Evolutionary conservation across 495 filamentous ascomycete species (phyloP).

Genomic region (Talaromyces wortmannii): DNA sequence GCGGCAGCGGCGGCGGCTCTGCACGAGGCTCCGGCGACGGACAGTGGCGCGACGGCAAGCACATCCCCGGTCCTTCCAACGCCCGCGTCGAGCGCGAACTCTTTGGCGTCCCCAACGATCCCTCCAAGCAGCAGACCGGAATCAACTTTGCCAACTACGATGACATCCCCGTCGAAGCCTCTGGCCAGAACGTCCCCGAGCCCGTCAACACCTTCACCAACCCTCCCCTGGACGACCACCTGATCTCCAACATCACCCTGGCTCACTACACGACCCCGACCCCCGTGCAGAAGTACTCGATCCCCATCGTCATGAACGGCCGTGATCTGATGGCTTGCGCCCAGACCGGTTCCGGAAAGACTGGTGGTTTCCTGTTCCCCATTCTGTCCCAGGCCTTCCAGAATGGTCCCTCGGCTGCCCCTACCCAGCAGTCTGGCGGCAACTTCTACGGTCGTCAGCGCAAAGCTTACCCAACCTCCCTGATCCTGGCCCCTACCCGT

Average conservation of each 20-base stretch:
- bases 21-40: constrained; percentile 85
- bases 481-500: constrained; percentile 93
- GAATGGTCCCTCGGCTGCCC: constrained; percentile 68
- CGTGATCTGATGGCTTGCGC: constrained; percentile 99
- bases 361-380: constrained; percentile 97
- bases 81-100: constrained; percentile 88
- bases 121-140: constrained; percentile 87
- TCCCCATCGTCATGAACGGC: constrained; percentile 93
- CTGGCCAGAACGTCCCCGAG: constrained; percentile 89
- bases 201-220: constrained; percentile 84
- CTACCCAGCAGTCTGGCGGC: constrained; percentile 49
- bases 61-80: constrained; percentile 83
- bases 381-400: constrained; percentile 94
- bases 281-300: constrained; percentile 96
- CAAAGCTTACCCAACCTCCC: constrained; percentile 91
- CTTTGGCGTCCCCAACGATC: constrained; percentile 89
- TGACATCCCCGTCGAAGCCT: constrained; percentile 96
- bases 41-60: constrained; percentile 94
- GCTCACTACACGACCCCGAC: constrained; percentile 92
- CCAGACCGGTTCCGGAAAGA: constrained; percentile 99
- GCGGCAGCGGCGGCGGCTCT: constrained; percentile 30
- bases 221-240: constrained; percentile 88
- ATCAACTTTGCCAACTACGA: constrained; percentile 99
- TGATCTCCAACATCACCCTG: constrained; percentile 84
- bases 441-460: constrained; percentile 76